A percentile compares a stretch with the other conserved stretches of the same genome.
These are phyloP conservation scores for Globisporangium paroecandrum DNA, from an alignment of 352 stramenopile genomes.

Conservation along the genomic window DNA sequence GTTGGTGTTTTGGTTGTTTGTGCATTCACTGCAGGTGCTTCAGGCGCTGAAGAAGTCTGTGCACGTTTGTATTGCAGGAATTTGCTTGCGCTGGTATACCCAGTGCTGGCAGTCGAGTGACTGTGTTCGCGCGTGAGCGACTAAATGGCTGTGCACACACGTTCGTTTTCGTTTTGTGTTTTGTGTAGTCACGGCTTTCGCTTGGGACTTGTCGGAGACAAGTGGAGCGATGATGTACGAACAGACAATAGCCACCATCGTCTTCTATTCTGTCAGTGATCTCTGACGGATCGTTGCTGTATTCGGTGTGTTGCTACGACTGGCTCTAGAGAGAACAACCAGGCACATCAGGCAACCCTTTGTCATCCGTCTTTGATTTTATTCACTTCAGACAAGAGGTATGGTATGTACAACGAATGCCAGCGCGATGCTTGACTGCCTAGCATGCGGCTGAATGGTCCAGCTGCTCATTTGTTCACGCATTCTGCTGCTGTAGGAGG, in stretches of 20 bases:
- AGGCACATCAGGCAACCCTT: neutral
- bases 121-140: neutral
- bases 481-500: slow-evolving; percentile 10
- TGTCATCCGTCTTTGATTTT: slow-evolving; percentile 6
- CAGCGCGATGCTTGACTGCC: too few species aligned
- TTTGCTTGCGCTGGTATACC: neutral
- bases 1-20: neutral
- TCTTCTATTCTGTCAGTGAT: neutral
- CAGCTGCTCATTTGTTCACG: neutral
- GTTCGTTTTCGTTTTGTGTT: neutral
- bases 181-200: slow-evolving; percentile 32
- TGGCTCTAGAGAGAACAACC: neutral
- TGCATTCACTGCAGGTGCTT: neutral
- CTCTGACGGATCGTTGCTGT: neutral
- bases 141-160: neutral
- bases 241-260: neutral
- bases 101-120: neutral
- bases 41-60: slow-evolving; percentile 4
- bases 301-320: neutral
- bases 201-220: slow-evolving; percentile 30
- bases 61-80: neutral
- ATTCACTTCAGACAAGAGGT: slow-evolving; percentile 6
- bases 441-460: too few species aligned
- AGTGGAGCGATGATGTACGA: neutral
- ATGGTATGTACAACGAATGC: neutral